Percentiles rank a stretch among this genome's conserved stretches.
Evolutionary conservation across 208 protist genomes (phyloP).

Genomic region (Wallacemonas sp.): DNA sequence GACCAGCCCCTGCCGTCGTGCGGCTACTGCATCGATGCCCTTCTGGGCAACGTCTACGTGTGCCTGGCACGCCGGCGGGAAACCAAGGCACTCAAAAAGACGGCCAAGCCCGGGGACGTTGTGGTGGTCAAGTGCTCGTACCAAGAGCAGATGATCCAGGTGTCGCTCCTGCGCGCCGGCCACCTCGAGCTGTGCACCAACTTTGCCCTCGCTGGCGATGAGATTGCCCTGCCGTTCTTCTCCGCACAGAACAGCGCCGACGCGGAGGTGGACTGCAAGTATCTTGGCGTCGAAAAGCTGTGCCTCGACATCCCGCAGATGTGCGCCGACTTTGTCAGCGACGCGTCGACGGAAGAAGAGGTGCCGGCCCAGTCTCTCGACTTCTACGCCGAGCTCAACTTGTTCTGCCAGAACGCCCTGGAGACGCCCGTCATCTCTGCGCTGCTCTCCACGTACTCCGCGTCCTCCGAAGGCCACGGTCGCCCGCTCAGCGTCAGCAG

Average conservation of each 20-base stretch:
- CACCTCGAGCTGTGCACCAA: conserved; percentile 52
- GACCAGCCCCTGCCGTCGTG: conserved; percentile 53
- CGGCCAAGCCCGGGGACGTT: conserved; percentile 54
- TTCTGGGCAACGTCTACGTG: conserved; percentile 69
- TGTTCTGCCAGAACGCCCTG: conserved; percentile 60
- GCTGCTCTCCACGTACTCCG: not conserved
- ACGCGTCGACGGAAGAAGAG: conserved; percentile 18
- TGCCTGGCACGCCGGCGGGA: conserved; percentile 49
- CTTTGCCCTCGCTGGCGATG: conserved; percentile 51
- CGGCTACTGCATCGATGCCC: conserved; percentile 72
- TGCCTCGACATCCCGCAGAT: conserved; percentile 50
- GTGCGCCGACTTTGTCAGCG: conserved; percentile 43
- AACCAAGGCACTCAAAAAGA: conserved; percentile 53
- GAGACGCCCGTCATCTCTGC: not conserved
- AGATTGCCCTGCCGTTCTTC: conserved; percentile 63
- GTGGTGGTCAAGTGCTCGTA: conserved; percentile 70
- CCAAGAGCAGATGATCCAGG: conserved; percentile 50
- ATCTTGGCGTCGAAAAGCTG: conserved; percentile 35
- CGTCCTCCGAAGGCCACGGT: not conserved
- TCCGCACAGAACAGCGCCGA: conserved; percentile 57
- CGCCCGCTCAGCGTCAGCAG: not conserved
- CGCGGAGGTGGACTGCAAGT: conserved; percentile 46
- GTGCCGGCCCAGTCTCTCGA: conserved; percentile 52
- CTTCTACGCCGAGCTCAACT: conserved; percentile 85
- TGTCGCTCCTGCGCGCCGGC: conserved; percentile 50